Evolutionary conservation across 768 basidiomycete species (phyloP), one percentile per base, ranked within the genome.

Genomic region (Agrocybe praecox): DNA sequence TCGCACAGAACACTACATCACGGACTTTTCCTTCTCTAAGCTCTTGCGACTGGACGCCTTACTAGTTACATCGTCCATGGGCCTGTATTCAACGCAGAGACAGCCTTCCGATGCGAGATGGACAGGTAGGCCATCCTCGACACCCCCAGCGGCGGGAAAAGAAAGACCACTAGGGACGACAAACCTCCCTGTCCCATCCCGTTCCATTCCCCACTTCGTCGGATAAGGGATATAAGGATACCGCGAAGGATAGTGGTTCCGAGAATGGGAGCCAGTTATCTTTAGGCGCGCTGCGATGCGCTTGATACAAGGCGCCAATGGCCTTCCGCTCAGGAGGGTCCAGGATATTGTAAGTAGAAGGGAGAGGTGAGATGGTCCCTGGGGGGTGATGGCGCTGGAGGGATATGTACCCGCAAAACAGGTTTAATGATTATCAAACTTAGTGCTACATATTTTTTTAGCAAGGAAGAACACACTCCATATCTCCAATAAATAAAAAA

Each of bases 221-320:
- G 49, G 54, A 79, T 52, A 52, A 67, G 71, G 61, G 23, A 56
- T 82, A 8, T 66, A 81, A 2, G 91, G 90, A 6, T 67, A 82
- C 51, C 76, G 78, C 52, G 92, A 92, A 69, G 86, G 84, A 5
- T 81, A 86, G 56, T 94, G 90, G 90, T 88, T 92, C 68, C 78
- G 77, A 65, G 75, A 76, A 51, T 92, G 90, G 89, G 88, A 92
- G 63, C 76, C 74, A 18, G 76, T 83, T 1, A 90, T 94, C 53
- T 73, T 76, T 45, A 75, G 81, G 23, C 83, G 82, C 1, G 89
- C 91, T 1, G 59, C 71, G 6, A 68, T 66, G 53, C 74, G 75
- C 12, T 69, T 78, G 55, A 75, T 72, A 43, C 75, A 76, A n/a
- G 15, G 17, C 5, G 19, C 14, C 47, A 29, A 48, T 10, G 47